phyloP scores from a whole-genome alignment of 305 asterid genomes.

The Vinca major region DNA sequence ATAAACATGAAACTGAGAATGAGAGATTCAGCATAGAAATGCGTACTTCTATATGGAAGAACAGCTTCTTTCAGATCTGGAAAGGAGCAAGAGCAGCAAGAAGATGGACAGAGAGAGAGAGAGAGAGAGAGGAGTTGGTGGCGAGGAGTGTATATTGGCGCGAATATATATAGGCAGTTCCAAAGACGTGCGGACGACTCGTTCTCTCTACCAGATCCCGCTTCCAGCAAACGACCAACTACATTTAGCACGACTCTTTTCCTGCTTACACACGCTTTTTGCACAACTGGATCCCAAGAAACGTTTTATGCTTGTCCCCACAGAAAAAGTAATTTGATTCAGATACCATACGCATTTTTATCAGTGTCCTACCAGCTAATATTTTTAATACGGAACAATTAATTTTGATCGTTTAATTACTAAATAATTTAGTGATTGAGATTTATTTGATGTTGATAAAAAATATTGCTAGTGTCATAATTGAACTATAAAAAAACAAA shows the following conservation, averaged over 20 bases:
- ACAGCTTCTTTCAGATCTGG: conserved; percentile 3
- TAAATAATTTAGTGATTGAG: too few relatives aligned
- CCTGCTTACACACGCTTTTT: neutral
- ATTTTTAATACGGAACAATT: too few relatives aligned
- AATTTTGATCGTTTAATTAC: too few relatives aligned
- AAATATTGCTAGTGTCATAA: too few relatives aligned
- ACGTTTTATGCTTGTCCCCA: too few relatives aligned
- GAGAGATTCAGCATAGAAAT: neutral
- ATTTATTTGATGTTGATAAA: too few relatives aligned
- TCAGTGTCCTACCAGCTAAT: too few relatives aligned
- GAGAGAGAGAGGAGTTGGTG: neutral
- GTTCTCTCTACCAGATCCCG: conserved; percentile 12
- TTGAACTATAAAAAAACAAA: too few relatives aligned
- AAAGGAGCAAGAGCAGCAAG: neutral
- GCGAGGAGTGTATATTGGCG: neutral
- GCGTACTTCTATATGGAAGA: conserved; percentile 2
- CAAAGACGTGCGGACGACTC: conserved; percentile 19
- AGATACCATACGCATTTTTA: too few relatives aligned
- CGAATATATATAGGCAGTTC: conserved; percentile 12
- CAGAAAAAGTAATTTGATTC: too few relatives aligned
- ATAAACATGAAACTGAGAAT: neutral
- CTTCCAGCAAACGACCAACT: neutral
- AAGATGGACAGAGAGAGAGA: too few relatives aligned
- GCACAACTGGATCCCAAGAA: neutral
- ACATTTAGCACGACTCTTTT: neutral